Conservation (phyloP, 257 asterid genomes). For the Petunia secreta region DNA sequence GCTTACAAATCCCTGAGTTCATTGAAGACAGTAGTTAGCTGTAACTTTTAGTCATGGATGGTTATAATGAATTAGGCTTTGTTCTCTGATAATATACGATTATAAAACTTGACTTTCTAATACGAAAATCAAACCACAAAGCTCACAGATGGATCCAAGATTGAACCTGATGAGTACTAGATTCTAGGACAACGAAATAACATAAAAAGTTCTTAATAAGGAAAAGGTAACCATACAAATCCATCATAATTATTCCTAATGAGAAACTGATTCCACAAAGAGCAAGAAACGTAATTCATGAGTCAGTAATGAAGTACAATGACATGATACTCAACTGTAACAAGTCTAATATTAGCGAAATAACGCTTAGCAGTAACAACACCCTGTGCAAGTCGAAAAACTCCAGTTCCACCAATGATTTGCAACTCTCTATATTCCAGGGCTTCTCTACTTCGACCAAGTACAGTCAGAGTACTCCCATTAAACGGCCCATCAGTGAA, state of each 20-base stretch:
- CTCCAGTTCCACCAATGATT: constrained; percentile 44
- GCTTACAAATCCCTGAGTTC: background rate
- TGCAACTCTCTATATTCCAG: constrained; percentile 46
- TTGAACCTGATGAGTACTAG: too few species aligned
- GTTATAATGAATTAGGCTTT: too few species aligned
- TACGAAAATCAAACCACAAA: background rate
- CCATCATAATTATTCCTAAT: too few species aligned
- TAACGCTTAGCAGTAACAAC: constrained; percentile 37
- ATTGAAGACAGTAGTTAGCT: background rate
- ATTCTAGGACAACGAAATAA: too few species aligned
- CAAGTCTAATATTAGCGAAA: constrained; percentile 26
- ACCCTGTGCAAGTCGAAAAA: constrained; percentile 47
- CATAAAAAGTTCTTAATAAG: too few species aligned
- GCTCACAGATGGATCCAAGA: background rate
- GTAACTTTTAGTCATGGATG: background rate
- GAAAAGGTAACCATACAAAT: too few species aligned
- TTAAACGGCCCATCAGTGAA: constrained; percentile 38
- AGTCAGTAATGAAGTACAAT: constrained; percentile 23
- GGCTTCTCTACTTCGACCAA: constrained; percentile 36
- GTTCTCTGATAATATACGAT: too few species aligned
- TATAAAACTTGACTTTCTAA: too few species aligned
- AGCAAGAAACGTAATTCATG: background rate
- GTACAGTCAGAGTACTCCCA: constrained; percentile 40
- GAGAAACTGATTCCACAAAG: too few species aligned
- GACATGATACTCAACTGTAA: constrained; percentile 28